phyloP scores from a whole-genome alignment of 108 stramenopile genomes.

The Nitzschia inconspicua region DNA sequence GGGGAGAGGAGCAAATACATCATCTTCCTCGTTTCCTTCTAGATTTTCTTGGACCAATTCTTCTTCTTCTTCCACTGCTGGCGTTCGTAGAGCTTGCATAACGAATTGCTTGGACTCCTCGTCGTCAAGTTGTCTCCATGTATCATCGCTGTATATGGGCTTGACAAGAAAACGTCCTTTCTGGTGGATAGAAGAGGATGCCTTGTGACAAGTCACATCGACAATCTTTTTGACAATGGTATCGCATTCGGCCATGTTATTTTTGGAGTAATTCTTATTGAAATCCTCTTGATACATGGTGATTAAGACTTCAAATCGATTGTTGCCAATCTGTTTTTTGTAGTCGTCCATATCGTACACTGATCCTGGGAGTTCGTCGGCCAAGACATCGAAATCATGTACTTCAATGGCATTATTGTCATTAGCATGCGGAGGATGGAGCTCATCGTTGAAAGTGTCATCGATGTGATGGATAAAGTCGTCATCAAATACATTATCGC shows the following conservation, averaged over 20 bases:
- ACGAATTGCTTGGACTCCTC: slow-evolving; percentile 11
- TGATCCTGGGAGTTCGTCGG: slow-evolving; percentile 9
- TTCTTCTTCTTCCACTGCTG: not conserved
- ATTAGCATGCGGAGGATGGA: too few species aligned
- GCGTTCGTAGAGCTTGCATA: slow-evolving; percentile 7
- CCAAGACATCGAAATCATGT: slow-evolving; percentile 19
- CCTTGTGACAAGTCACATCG: slow-evolving; percentile 13
- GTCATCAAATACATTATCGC: too few species aligned
- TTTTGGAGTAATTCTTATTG: slow-evolving; percentile 1
- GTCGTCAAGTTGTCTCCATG: slow-evolving; percentile 14
- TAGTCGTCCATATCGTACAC: slow-evolving; percentile 15
- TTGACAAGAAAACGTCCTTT: slow-evolving; percentile 23
- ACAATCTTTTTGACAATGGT: slow-evolving; percentile 16
- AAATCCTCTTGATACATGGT: slow-evolving; percentile 18
- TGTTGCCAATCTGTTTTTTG: slow-evolving; percentile 26
- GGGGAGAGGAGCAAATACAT: not conserved
- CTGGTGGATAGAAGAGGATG: slow-evolving; percentile 3
- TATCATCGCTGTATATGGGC: not conserved
- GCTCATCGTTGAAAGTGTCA: too few species aligned
- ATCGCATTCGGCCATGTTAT: slow-evolving; percentile 15
- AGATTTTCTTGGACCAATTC: not conserved
- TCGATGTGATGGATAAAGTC: too few species aligned
- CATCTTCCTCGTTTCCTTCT: slow-evolving; percentile 2
- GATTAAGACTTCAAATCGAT: slow-evolving; percentile 17
- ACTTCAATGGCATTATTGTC: slow-evolving; percentile 8